Conservation (phyloP, 2,329 filamentous ascomycete genomes). For the Fusarium coicis region DNA sequence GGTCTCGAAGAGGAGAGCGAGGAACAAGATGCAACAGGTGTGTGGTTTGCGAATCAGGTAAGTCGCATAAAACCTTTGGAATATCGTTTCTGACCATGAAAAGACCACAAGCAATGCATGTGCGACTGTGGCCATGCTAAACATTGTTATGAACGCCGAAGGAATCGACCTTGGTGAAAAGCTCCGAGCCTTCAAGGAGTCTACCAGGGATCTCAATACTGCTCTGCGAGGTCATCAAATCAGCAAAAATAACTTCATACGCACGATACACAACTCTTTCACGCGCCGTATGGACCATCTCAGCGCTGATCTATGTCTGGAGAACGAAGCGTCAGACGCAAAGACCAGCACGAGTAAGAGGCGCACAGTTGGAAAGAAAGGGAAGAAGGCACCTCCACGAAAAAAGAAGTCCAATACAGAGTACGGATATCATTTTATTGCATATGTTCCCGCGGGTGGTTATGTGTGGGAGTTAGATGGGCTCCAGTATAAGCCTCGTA, state of each 20-base stretch:
- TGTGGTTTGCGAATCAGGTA: conserved; percentile 97
- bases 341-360: conserved; percentile 50
- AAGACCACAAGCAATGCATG: conserved; percentile 86
- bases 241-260: conserved; percentile 79
- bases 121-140: conserved; percentile 90
- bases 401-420: conserved; percentile 62
- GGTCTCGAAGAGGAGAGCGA: conserved; percentile 63
- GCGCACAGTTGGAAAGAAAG: conserved; percentile 49
- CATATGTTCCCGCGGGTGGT: conserved; percentile 81
- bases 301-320: conserved; percentile 73
- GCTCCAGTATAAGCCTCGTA: conserved; percentile 73
- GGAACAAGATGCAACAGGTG: conserved; percentile 62
- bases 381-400: conserved; percentile 39
- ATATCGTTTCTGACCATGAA: conserved; percentile 14
- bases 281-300: conserved; percentile 82
- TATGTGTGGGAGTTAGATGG: conserved; percentile 92
- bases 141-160: conserved; percentile 88
- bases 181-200: conserved; percentile 77
- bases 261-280: conserved; percentile 88
- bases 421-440: conserved; percentile 87
- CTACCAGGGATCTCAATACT: conserved; percentile 75
- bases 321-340: conserved; percentile 62
- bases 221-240: conserved; percentile 81
- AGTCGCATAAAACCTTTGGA: conserved; percentile 8
- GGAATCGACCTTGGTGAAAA: conserved; percentile 75